phyloP scores from a whole-genome alignment of 257 asterid species.

The Nicotiana otophora region DNA sequence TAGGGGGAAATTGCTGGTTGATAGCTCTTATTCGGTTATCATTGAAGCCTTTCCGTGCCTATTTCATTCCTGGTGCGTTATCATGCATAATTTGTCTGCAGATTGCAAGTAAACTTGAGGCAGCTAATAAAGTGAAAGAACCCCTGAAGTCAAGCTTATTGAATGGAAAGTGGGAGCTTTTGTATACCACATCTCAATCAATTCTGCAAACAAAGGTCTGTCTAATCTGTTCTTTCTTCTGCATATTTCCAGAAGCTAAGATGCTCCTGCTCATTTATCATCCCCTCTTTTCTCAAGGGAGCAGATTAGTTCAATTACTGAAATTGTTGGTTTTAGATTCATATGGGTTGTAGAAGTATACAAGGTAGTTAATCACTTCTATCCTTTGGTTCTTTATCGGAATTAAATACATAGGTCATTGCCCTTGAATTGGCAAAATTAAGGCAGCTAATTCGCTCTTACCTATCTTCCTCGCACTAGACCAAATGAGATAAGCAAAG shows the following conservation, averaged over 20 bases:
- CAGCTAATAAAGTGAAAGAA: constrained; percentile 46
- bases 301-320: neutral
- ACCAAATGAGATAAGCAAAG: neutral
- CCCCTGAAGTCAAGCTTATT: constrained; percentile 50
- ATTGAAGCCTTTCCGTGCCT: neutral
- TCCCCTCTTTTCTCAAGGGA: neutral
- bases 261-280: neutral
- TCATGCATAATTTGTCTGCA: constrained; percentile 15
- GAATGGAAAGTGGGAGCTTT: constrained; percentile 72
- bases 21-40: neutral
- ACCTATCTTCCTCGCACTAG: neutral
- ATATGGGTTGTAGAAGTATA: neutral
- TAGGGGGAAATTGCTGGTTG: neutral
- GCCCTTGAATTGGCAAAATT: neutral
- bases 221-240: neutral
- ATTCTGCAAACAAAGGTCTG: constrained; percentile 43
- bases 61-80: neutral
- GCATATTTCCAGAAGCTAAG: neutral
- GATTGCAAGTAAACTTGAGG: constrained; percentile 59
- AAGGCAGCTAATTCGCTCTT: neutral
- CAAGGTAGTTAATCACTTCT: neutral
- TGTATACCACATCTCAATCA: constrained; percentile 54
- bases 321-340: neutral
- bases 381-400: neutral
- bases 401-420: neutral